Base-by-base conservation (phyloP, 2,329 filamentous ascomycete genomes). In the Bipolaris sorokiniana region DNA sequence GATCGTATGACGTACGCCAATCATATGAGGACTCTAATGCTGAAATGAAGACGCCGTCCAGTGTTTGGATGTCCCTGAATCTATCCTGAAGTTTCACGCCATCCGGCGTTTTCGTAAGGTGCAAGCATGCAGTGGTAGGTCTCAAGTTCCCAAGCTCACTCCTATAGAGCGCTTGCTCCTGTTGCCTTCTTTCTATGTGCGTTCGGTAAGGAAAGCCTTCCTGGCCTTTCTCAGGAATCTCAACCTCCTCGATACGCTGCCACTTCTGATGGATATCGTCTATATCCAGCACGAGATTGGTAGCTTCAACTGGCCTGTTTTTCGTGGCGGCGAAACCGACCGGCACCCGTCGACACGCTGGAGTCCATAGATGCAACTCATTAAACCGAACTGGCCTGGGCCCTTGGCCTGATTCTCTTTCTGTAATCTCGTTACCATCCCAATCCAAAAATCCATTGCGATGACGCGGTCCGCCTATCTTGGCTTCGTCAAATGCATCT, bases 1-100 rank as follows among this genome's bases (percentile, higher is more conserved):
- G 45, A 34, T 62, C 61, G 22, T 50, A 64, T 2, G 61, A 64
- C 1, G 59, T 64, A 20, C 33, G 46, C 58, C 58, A 63, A 15
- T 61, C 61, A 22, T 42, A 36, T 1, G 58, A 52, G 1, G 33
- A 34, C 10, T 63, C 61, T 1, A 41, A 40, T 7, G 61, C 58
- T 1, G 58, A 23, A 5, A 62, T 37, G 28, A 56, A 61, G 7
- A 63, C 22, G 5, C 61, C 58, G 2, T 49, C 18, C 4, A 7
- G 7, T 5, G 52, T 54, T 15, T 26, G 59, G 1, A 52, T 47
- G 2, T 16, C 20, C 3, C 40, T 7, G 18, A 54, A 48, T 4
- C 26, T 13, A 6, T 42, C 51, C n/a, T 13, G 3, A 3, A 15
- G 22, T 20, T 13, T 20, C 7, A 1, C 11, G 6, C 28, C 18